A percentile compares a stretch with the other conserved stretches of the same genome.
These are phyloP conservation scores for Aplosporella prunicola DNA, from an alignment of 2,329 filamentous ascomycete genomes.

Conservation along the genomic window DNA sequence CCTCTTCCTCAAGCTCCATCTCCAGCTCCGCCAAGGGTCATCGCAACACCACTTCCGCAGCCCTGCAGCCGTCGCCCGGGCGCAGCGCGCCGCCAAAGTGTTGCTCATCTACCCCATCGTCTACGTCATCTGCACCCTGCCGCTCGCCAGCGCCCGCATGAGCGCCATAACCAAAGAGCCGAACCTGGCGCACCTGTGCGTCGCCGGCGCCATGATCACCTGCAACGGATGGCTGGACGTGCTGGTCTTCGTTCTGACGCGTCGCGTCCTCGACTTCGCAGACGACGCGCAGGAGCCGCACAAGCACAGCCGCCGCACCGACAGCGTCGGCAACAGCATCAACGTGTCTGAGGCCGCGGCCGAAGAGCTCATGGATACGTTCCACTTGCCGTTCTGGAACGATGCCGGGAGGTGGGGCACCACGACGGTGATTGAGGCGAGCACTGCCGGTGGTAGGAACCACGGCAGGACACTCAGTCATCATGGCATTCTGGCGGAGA, in stretches of 20 bases:
- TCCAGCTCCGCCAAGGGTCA: slow-evolving; percentile 27
- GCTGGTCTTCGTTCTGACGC: slow-evolving; percentile 48
- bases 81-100: slow-evolving; percentile 42
- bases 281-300: slow-evolving; percentile 37
- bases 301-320: slow-evolving; percentile 14
- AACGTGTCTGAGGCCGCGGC: slow-evolving; percentile 17
- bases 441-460: not conserved
- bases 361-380: slow-evolving; percentile 27
- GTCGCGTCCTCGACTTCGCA: slow-evolving; percentile 45
- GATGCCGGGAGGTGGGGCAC: slow-evolving; percentile 34
- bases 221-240: slow-evolving; percentile 52
- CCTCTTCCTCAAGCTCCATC: slow-evolving; percentile 31
- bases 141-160: slow-evolving; percentile 55
- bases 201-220: slow-evolving; percentile 47
- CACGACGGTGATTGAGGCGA: slow-evolving; percentile 34
- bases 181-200: slow-evolving; percentile 38
- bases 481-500: slow-evolving; percentile 17
- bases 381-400: slow-evolving; percentile 19
- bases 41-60: slow-evolving; percentile 28
- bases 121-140: slow-evolving; percentile 59
- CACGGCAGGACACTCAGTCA: no score
- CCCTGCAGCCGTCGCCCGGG: slow-evolving; percentile 26
- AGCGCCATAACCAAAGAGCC: slow-evolving; percentile 46
- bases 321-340: slow-evolving; percentile 21
- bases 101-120: slow-evolving; percentile 60